These are phyloP conservation scores for Epicoccum sorghinum DNA, from an alignment of 2,329 filamentous ascomycete species.

Conservation along the genomic window DNA sequence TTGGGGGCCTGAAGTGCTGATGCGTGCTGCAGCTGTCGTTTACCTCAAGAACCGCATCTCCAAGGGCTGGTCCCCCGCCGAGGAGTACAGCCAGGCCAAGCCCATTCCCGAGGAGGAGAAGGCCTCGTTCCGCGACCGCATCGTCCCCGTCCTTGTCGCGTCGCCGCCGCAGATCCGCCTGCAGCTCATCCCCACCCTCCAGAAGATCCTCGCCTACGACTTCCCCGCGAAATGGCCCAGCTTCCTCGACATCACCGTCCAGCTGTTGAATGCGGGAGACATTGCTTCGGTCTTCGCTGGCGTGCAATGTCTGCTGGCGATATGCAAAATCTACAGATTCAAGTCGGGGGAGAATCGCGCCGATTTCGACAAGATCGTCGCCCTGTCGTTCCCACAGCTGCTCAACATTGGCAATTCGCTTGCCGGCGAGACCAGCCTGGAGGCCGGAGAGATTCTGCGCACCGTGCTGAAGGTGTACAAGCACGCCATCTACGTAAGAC, in stretches of 20 bases:
- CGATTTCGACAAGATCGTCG: slow-evolving; percentile 94
- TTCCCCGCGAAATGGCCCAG: slow-evolving; percentile 94
- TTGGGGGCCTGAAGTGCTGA: slow-evolving; percentile 26
- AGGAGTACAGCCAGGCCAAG: slow-evolving; percentile 74
- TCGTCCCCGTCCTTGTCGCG: slow-evolving; percentile 86
- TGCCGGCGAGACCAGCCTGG: slow-evolving; percentile 87
- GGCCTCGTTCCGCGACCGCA: slow-evolving; percentile 79
- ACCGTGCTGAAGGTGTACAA: slow-evolving; percentile 97
- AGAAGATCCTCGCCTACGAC: slow-evolving; percentile 95
- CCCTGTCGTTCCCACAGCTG: slow-evolving; percentile 86
- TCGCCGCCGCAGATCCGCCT: slow-evolving; percentile 82
- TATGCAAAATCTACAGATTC: slow-evolving; percentile 95
- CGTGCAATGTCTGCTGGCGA: slow-evolving; percentile 89
- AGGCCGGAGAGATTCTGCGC: slow-evolving; percentile 96
- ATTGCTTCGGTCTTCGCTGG: slow-evolving; percentile 88
- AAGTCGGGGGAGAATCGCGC: slow-evolving; percentile 81
- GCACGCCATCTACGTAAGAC: slow-evolving; percentile 90
- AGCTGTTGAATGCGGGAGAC: slow-evolving; percentile 85
- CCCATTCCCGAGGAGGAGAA: slow-evolving; percentile 90
- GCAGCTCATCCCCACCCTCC: slow-evolving; percentile 90
- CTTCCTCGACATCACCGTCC: slow-evolving; percentile 91
- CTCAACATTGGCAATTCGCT: slow-evolving; percentile 86
- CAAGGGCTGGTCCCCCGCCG: slow-evolving; percentile 82
- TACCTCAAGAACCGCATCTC: slow-evolving; percentile 98
- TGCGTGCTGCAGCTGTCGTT: slow-evolving; percentile 73